Percentiles rank a stretch among this genome's conserved stretches.
phyloP scores from a whole-genome alignment of 148 eudicot species.

The Heliosperma pusillum region DNA sequence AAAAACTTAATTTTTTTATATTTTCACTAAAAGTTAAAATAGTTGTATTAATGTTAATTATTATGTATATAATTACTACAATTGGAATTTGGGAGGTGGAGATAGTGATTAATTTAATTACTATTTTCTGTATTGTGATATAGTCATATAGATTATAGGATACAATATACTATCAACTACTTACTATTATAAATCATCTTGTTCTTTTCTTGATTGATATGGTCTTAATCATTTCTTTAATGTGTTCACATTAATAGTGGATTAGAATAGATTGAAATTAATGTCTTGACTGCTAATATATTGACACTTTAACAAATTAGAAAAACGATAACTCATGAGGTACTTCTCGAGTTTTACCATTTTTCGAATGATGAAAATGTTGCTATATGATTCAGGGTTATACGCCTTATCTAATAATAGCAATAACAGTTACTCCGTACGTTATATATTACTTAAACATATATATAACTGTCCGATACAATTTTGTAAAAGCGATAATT shows the following conservation, averaged over 20 bases:
- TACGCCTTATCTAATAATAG: too few species aligned
- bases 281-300: not conserved
- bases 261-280: not conserved
- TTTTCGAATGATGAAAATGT: too few species aligned
- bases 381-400: too few species aligned
- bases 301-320: not conserved
- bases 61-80: conserved; percentile 22
- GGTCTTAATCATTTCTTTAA: not conserved
- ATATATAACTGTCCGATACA: too few species aligned
- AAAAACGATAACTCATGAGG: too few species aligned
- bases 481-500: too few species aligned
- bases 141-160: too few species aligned
- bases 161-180: conserved; percentile 7
- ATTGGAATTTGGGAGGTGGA: conserved; percentile 26
- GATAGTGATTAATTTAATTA: conserved; percentile 9
- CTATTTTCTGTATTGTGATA: conserved; percentile 16
- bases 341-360: too few species aligned
- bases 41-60: conserved; percentile 17
- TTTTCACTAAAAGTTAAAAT: conserved; percentile 14
- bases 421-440: too few species aligned
- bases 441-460: too few species aligned
- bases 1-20: not conserved
- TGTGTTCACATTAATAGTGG: conserved; percentile 7
- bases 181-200: not conserved
- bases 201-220: not conserved